These are phyloP conservation scores for Puccinia brachypodii DNA, from an alignment of 1,284 basidiomycete genomes.

Conservation along the genomic window DNA sequence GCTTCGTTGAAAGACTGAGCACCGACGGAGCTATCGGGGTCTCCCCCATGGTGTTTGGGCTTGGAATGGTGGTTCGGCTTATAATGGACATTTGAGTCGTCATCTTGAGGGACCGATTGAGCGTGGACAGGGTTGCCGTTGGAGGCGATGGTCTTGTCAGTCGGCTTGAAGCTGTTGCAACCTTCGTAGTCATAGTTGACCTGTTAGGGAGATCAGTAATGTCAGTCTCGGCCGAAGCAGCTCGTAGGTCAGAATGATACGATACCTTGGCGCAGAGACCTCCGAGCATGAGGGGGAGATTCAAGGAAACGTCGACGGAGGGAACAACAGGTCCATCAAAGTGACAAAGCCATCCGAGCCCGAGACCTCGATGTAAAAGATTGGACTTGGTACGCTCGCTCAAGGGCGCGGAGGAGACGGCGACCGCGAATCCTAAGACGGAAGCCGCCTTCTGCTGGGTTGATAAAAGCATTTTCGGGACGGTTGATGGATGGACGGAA, in stretches of 20 bases:
- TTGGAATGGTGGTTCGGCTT: not conserved
- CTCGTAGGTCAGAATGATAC: not conserved
- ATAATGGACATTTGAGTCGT: not conserved
- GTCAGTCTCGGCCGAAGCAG: not conserved
- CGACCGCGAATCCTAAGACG: not conserved
- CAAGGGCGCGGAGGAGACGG: slow-evolving; percentile 22
- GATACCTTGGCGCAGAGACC: slow-evolving; percentile 31
- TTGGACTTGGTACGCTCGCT: not conserved
- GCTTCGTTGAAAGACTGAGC: slow-evolving; percentile 9
- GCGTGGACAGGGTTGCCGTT: not conserved
- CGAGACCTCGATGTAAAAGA: not conserved
- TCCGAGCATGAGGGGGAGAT: slow-evolving; percentile 37
- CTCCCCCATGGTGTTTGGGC: not conserved
- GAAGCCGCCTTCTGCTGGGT: not conserved
- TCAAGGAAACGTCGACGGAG: slow-evolving; percentile 1
- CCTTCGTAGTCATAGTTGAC: slow-evolving; percentile 41
- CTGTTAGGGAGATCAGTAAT: not conserved
- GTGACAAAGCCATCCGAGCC: slow-evolving; percentile 30
- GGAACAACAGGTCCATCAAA: slow-evolving; percentile 19
- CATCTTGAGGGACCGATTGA: not conserved
- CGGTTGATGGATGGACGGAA: not conserved
- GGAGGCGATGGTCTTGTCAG: not conserved
- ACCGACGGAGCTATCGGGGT: not conserved
- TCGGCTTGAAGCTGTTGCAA: slow-evolving; percentile 24
- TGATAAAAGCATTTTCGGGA: slow-evolving; percentile 3